phyloP scores from a whole-genome alignment of 2,329 filamentous ascomycete species.

The Xylaria sp. region DNA sequence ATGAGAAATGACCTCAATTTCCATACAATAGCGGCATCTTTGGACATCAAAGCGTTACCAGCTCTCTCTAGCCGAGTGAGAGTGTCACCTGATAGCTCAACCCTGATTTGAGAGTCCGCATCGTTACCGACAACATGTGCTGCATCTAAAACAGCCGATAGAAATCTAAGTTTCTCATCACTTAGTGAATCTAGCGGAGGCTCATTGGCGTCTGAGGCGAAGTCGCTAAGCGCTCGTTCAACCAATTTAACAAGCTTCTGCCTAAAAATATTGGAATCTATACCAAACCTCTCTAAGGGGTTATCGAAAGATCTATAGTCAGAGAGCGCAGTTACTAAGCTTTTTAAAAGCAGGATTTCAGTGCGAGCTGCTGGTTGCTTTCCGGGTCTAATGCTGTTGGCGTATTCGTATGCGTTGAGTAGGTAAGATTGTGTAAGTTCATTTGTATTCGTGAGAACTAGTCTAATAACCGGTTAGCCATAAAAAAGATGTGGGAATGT shows the following conservation, averaged over 20 bases:
- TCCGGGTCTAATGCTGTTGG: slow-evolving; percentile 38
- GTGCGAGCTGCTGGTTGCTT: slow-evolving; percentile 23
- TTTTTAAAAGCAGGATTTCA: slow-evolving; percentile 46
- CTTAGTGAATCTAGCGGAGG: slow-evolving; percentile 27
- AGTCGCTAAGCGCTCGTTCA: slow-evolving; percentile 39
- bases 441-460: slow-evolving; percentile 45
- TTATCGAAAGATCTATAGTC: slow-evolving; percentile 31
- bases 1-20: slow-evolving; percentile 48
- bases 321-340: slow-evolving; percentile 42
- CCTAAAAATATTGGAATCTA: slow-evolving; percentile 35
- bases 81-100: slow-evolving; percentile 42
- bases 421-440: slow-evolving; percentile 44
- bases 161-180: slow-evolving; percentile 32
- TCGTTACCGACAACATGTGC: slow-evolving; percentile 40
- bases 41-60: slow-evolving; percentile 39
- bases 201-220: slow-evolving; percentile 40
- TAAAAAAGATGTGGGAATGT: slow-evolving; percentile 2
- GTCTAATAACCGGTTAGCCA: slow-evolving; percentile 43
- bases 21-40: slow-evolving; percentile 44
- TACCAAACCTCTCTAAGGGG: slow-evolving; percentile 27
- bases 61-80: slow-evolving; percentile 41
- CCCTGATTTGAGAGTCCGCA: slow-evolving; percentile 25
- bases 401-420: slow-evolving; percentile 41
- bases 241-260: slow-evolving; percentile 44
- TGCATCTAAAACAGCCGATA: slow-evolving; percentile 43